A percentile compares a stretch with the other conserved stretches of the same genome.
Evolutionary conservation across 306 rosid species (phyloP).

Genomic region (Clitoria ternatea): DNA sequence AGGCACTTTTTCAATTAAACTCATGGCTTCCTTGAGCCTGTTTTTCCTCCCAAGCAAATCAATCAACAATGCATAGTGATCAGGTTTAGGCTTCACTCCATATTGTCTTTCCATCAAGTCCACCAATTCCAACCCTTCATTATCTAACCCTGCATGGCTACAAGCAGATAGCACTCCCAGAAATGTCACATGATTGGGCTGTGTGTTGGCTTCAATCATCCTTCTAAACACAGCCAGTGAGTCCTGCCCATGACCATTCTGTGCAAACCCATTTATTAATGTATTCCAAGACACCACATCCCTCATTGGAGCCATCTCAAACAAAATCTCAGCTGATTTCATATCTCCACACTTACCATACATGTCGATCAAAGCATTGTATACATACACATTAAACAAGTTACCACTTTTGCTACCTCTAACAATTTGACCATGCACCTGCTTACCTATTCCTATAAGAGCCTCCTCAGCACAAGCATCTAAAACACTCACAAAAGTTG

Average conservation of each 20-base stretch:
- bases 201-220: slow-evolving; percentile 48
- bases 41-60: slow-evolving; percentile 66
- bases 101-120: slow-evolving; percentile 45
- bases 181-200: slow-evolving; percentile 61
- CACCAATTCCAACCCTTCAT: slow-evolving; percentile 43
- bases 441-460: slow-evolving; percentile 50
- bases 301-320: slow-evolving; percentile 33
- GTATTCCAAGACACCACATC: slow-evolving; percentile 56
- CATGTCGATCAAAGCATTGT: slow-evolving; percentile 57
- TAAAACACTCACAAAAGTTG: slow-evolving; percentile 46
- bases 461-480: slow-evolving; percentile 55
- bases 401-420: slow-evolving; percentile 30
- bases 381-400: slow-evolving; percentile 34
- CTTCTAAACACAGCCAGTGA: slow-evolving; percentile 40
- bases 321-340: slow-evolving; percentile 49
- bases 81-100: slow-evolving; percentile 37
- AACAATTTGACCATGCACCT: slow-evolving; percentile 43
- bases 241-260: slow-evolving; percentile 49
- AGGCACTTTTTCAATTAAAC: slow-evolving; percentile 41
- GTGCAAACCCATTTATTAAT: slow-evolving; percentile 51
- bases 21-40: slow-evolving; percentile 43
- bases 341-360: slow-evolving; percentile 57
- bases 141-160: slow-evolving; percentile 50
- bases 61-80: slow-evolving; percentile 56
- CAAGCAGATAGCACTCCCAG: slow-evolving; percentile 57